Percentiles rank a stretch among this genome's conserved stretches.
Conservation (phyloP, 2,329 filamentous ascomycete genomes). For the Pestalotiopsis sp. region DNA sequence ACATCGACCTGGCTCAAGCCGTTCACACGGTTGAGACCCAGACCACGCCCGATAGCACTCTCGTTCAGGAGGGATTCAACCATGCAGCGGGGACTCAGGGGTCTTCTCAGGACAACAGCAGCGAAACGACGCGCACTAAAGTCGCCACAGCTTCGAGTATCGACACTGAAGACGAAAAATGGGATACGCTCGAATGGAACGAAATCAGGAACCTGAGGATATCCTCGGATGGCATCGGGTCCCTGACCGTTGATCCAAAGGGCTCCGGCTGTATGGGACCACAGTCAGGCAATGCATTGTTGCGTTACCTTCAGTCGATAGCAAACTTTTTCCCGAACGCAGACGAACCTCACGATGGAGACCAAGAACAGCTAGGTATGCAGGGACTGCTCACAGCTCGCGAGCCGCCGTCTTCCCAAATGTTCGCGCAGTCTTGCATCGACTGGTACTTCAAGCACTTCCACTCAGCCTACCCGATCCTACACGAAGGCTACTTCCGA, state of each 20-base stretch:
- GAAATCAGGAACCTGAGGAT: conserved; percentile 21
- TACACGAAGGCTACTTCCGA: conserved; percentile 48
- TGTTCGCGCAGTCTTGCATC: conserved; percentile 29
- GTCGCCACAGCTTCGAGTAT: not conserved
- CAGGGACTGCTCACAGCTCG: conserved; percentile 21
- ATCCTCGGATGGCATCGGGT: conserved; percentile 36
- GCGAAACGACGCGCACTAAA: not conserved
- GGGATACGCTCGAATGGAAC: conserved; percentile 21
- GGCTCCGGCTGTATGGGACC: conserved; percentile 36
- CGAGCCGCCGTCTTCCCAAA: conserved; percentile 24
- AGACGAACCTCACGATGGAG: not conserved
- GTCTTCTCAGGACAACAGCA: not conserved
- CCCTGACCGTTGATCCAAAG: conserved; percentile 36
- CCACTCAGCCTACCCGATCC: conserved; percentile 45
- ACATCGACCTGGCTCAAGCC: not conserved
- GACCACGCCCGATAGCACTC: not conserved
- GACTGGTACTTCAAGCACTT: conserved; percentile 47
- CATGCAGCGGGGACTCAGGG: not conserved
- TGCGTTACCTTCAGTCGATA: conserved; percentile 26
- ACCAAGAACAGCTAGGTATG: not conserved
- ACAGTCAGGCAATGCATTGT: conserved; percentile 29
- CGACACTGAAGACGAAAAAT: not conserved
- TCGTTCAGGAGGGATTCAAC: not conserved
- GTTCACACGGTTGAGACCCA: not conserved
- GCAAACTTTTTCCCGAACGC: not conserved